phyloP scores from a whole-genome alignment of 148 eudicot genomes.

The Salicornia ramosissima region DNA sequence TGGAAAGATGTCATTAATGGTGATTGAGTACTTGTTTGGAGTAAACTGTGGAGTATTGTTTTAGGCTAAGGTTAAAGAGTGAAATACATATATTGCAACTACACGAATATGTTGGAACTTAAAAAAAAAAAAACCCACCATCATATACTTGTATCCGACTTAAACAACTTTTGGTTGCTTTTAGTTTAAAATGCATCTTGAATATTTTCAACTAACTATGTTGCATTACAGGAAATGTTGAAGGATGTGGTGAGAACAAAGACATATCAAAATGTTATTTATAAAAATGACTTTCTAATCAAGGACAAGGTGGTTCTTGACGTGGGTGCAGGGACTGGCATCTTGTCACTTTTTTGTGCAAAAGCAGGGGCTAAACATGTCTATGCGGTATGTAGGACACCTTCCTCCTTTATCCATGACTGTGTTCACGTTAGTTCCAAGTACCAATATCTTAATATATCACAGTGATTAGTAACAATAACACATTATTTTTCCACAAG shows the following conservation, averaged over 20 bases:
- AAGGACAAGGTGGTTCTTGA: constrained; percentile 95
- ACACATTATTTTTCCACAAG: too few relatives aligned
- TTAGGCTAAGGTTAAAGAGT: too few relatives aligned
- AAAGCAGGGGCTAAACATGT: constrained; percentile 99
- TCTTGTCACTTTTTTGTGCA: constrained; percentile 93
- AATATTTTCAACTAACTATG: constrained; percentile 1
- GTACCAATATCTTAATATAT: background rate
- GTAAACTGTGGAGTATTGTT: too few relatives aligned
- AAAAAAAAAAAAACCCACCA: background rate
- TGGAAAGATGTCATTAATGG: too few relatives aligned
- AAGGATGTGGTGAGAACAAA: constrained; percentile 93
- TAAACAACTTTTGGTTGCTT: background rate
- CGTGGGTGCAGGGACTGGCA: constrained; percentile 99
- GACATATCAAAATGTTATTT: constrained; percentile 90
- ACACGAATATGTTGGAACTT: too few relatives aligned
- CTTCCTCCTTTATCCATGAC: background rate
- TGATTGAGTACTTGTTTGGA: too few relatives aligned
- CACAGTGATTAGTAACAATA: background rate
- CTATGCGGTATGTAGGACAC: constrained; percentile 60
- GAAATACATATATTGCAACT: background rate
- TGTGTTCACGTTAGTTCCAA: background rate
- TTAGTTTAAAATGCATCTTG: background rate
- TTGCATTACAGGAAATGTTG: constrained; percentile 82
- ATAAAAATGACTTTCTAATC: constrained; percentile 68
- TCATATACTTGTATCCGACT: background rate